Evolutionary conservation across 1,284 basidiomycete species (phyloP).

Genomic region (Irpex lacteus): DNA sequence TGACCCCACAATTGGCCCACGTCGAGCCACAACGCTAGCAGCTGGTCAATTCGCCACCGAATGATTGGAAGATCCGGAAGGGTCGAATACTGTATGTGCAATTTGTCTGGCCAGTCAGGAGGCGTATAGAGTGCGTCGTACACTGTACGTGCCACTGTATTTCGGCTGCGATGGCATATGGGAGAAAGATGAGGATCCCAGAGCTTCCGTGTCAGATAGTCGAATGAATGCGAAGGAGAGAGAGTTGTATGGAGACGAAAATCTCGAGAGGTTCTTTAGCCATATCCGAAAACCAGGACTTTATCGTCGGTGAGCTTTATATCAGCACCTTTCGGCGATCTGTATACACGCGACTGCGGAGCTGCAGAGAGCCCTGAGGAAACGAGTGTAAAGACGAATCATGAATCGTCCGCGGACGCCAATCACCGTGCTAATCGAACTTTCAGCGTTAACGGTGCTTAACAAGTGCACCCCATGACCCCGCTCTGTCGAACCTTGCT

Average conservation of each 20-base stretch:
- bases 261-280: too few relatives aligned
- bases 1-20: background rate
- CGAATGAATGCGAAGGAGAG: too few relatives aligned
- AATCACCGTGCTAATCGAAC: background rate
- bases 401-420: background rate
- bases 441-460: background rate
- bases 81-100: background rate
- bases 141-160: background rate
- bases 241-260: too few relatives aligned
- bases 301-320: too few relatives aligned
- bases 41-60: background rate
- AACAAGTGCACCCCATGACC: background rate
- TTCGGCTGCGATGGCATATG: background rate
- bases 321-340: too few relatives aligned
- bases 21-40: background rate
- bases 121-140: background rate
- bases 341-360: background rate
- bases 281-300: too few relatives aligned
- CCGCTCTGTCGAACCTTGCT: background rate
- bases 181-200: background rate
- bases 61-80: background rate
- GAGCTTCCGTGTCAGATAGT: background rate
- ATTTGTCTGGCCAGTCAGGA: background rate
- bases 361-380: background rate
- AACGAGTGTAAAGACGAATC: background rate